Base-by-base conservation (phyloP, 768 basidiomycete species). In the Boletus rex-veris region DNA sequence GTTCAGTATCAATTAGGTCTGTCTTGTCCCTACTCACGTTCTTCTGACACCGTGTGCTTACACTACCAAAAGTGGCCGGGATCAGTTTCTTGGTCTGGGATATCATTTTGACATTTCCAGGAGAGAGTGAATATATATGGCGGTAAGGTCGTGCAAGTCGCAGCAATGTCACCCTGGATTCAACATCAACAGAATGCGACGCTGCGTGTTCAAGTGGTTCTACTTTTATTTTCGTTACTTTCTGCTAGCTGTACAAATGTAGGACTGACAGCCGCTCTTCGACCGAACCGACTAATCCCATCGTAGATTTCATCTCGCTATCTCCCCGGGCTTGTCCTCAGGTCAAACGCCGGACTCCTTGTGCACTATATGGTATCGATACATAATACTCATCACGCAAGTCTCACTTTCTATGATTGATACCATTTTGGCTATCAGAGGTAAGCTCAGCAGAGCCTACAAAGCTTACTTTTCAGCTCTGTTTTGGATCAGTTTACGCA, bases 71-170 rank as follows among this genome's bases (percentile, higher is more conserved):
- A 63, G 73, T 67, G 26, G 65, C 70, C 1, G 62, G 65, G 3
- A 42, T 67, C 37, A 46, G 52, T 7, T 54, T 74, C 24, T 45
- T 64, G 44, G 53, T 68, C 8, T 71, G 64, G 53, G 73, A 74
- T 28, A 48, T 59, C 15, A 16, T 71, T 4, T 48, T 66, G 40
- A 65, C 61, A 5, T 56, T 65, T 24, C 58, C 53, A 24, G 60
- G 54, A 14, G 72, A 70, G 43, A 54, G 64, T 1, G 64, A 64
- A 36, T 58, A 63, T 21, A 43, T 73, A 19, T 74, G 72, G 70
- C 58, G 57, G 73, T 74, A 50, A 58, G 42, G 10, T 24, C 19
- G 16, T 35, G 1, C 16, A 24, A 28, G 10, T n/a, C n/a, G n/a
- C 7, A 24, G 3, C 3, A 8, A 7, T 14, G 12, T n/a, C 14